Base-by-base conservation (phyloP, 306 rosid genomes). In the Carpinus viminea region DNA sequence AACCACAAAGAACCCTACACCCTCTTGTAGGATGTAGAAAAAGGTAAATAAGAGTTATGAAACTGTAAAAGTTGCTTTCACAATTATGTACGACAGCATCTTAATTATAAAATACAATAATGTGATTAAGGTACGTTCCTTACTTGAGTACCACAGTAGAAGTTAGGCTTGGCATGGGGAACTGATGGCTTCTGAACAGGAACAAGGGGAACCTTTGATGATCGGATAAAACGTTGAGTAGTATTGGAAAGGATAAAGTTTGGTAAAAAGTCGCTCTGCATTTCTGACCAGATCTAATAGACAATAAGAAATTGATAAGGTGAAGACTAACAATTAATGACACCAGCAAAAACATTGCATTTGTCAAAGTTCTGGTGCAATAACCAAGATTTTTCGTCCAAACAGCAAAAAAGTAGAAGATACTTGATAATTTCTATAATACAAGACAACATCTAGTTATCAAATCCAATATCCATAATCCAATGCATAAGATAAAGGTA, bases 131-230 rank as follows among this genome's bases (percentile, higher is more conserved):
- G 73, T 79, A 78, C 52, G 73, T 26, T 71, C 41, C 95, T 86
- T 88, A 95, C 98, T 84, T 81, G 93, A 81, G 98, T 87, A 82
- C 98, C 98, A 56, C 92, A 95, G 79, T 91, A 91, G 87, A 95
- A 95, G 83, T 86, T 92, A 80, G 98, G 90, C 87, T 95, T 95
- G 77, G 96, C 97, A 75, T 92, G 79, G 77, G 98, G 98, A 83
- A 95, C 93, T 17, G 98, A 95, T 79, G 97, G 98, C 90, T 95
- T 95, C 80, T 95, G 98, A 84, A 92, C 90, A 70, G 90, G 92
- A 85, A 81, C 85, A 54, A 68, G 72, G 28, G 88, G 85, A 78
- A 90, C 88, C 86, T 88, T 92, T 59, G 95, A 89, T 82, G 97
- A 89, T 68, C 98, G 84, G 78, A 91, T 85, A 84, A 92, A 95